A percentile compares a stretch with the other conserved stretches of the same genome.
Conservation (phyloP, 805 yeast species). For the Cyberlindnera euphorbiae region DNA sequence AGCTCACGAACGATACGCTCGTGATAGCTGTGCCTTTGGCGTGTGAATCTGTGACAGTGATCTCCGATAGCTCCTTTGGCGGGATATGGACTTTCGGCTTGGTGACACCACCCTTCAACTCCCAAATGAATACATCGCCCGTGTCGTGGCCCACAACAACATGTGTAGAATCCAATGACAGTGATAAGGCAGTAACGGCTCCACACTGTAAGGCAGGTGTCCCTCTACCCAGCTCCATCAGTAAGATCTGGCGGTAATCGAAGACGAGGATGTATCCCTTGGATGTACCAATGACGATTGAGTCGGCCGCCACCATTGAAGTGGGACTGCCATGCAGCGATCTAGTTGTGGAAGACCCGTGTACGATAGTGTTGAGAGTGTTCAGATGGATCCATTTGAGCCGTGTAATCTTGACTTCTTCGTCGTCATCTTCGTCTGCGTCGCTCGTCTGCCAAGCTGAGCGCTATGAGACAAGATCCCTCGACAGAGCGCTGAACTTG, state of each 20-base stretch:
- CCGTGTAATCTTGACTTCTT: constrained; percentile 8
- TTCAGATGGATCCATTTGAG: constrained; percentile 39
- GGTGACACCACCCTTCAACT: constrained; percentile 36
- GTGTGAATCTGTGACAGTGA: constrained; percentile 30
- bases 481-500: constrained; percentile 12
- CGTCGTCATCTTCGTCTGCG: background rate
- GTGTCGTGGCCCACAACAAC: constrained; percentile 62
- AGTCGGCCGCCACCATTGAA: constrained; percentile 37
- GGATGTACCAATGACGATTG: constrained; percentile 64
- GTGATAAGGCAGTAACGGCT: constrained; percentile 47
- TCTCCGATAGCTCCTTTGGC: constrained; percentile 14
- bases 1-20: constrained; percentile 44
- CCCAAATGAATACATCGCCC: constrained; percentile 72
- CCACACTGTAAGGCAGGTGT: constrained; percentile 35
- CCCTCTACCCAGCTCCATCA: constrained; percentile 35
- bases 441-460: background rate
- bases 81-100: constrained; percentile 22
- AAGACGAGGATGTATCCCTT: constrained; percentile 64
- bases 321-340: constrained; percentile 49
- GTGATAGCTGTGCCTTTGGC: constrained; percentile 30
- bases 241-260: constrained; percentile 59
- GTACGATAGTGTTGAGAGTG: constrained; percentile 32
- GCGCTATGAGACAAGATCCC: background rate
- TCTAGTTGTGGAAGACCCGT: constrained; percentile 27
- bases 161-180: constrained; percentile 66